Percentiles rank a stretch among this genome's conserved stretches.
Conservation (phyloP, 306 rosid species). For the Benincasa hispida region DNA sequence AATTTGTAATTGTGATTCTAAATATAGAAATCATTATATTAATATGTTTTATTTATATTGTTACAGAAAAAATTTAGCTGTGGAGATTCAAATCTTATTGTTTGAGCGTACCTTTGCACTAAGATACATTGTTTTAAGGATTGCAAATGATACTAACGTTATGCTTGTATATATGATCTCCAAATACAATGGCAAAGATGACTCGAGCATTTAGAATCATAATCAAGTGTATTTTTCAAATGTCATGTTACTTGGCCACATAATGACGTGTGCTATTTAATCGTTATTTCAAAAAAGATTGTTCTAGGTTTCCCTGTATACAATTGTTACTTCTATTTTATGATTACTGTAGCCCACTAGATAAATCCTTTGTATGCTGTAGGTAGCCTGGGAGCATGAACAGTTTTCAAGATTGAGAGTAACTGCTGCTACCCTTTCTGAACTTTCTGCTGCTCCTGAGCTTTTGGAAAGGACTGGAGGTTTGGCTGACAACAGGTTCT, state of each 20-base stretch:
- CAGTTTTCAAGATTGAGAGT: constrained; percentile 94
- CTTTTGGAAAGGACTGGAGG: constrained; percentile 82
- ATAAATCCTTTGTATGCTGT: constrained; percentile 38
- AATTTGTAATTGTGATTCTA: neutral
- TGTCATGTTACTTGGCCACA: neutral
- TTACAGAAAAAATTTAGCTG: too few relatives aligned
- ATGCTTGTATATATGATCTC: too few relatives aligned
- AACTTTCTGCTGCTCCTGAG: constrained; percentile 65
- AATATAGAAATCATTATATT: neutral
- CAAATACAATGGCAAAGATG: too few relatives aligned
- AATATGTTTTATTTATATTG: too few relatives aligned
- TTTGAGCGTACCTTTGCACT: neutral
- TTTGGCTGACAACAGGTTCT: constrained; percentile 72
- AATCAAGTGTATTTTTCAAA: neutral
- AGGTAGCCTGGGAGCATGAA: constrained; percentile 99
- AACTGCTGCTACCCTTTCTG: constrained; percentile 93
- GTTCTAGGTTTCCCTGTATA: neutral
- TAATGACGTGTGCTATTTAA: neutral
- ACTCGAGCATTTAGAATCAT: neutral
- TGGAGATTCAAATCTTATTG: too few relatives aligned
- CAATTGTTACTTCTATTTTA: neutral
- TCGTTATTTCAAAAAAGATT: neutral
- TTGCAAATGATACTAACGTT: too few relatives aligned
- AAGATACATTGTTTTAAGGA: neutral
- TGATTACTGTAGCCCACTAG: constrained; percentile 15